Evolutionary conservation across 2,329 filamentous ascomycete species (phyloP), one percentile per base, ranked within the genome.

Genomic region (Curvularia lunata): DNA sequence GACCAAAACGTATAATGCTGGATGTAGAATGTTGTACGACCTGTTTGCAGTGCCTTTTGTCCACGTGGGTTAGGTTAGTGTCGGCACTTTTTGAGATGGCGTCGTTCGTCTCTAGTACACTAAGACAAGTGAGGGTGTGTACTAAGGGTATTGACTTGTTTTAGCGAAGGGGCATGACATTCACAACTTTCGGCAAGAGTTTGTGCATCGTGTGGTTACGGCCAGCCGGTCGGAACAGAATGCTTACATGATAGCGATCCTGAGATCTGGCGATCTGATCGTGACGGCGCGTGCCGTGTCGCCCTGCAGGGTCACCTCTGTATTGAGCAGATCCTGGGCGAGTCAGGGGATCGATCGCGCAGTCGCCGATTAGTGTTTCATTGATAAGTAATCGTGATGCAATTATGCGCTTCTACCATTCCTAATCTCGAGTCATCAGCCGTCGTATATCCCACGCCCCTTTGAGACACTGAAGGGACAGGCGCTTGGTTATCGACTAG

Each of bases 241-340:
- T 18, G 25, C 28, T 7, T 46, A 10, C 21, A 25, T 41, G 19
- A 5, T 37, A n/a, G 52, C 23, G 8, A 42, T 37, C 9, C 13
- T 34, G 40, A 18, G 53, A 55, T 55, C 40, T 45, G 27, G 43
- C 43, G 34, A 50, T 42, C 48, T 30, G 48, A 50, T 50, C 54
- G 54, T 47, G 42, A 21, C 54, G 54, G 48, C 32, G 54, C 54
- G 54, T 52, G 51, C 54, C 54, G 54, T 45, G 42, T 34, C 18
- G 52, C 25, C 54, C 54, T 45, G 43, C 54, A 54, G 28, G 10
- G 12, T 13, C 47, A 46, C 40, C 54, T 56, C 46, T 23, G 23
- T 10, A 51, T 52, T 34, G 40, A n/a, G 25, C 32, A 21, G 30
- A 25, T 32, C 49, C 7, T 16, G 25, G 12, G 27, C 27, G 49